These are phyloP conservation scores for Metschnikowia reukaufii DNA, from an alignment of 805 yeast species.

Conservation along the genomic window DNA sequence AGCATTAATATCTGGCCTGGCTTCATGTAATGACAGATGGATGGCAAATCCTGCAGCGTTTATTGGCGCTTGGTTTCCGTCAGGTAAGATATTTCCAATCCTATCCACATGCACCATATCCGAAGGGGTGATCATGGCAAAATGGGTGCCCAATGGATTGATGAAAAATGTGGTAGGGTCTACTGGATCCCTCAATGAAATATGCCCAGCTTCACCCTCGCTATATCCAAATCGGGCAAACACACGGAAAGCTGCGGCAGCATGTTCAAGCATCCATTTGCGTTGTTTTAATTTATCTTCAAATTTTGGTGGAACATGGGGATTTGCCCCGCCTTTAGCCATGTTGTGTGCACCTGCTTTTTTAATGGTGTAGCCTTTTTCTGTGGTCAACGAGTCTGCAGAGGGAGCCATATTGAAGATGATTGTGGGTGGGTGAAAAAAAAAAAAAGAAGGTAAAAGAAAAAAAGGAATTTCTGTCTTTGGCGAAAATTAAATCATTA, in stretches of 20 bases:
- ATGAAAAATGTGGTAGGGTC: slow-evolving; percentile 16
- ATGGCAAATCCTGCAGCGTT: slow-evolving; percentile 17
- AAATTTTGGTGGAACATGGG: slow-evolving; percentile 10
- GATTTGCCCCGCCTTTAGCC: slow-evolving; percentile 13
- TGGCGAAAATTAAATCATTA: too few species aligned
- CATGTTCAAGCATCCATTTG: slow-evolving; percentile 11
- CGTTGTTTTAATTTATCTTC: slow-evolving; percentile 7
- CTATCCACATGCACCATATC: slow-evolving; percentile 13
- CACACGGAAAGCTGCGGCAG: slow-evolving; percentile 12
- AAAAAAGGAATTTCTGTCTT: neutral
- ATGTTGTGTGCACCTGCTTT: slow-evolving; percentile 13
- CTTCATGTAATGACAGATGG: slow-evolving; percentile 11
- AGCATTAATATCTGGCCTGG: slow-evolving; percentile 14
- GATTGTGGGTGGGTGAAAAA: neutral
- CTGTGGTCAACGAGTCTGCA: neutral
- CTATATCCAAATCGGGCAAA: slow-evolving; percentile 14
- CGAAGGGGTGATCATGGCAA: slow-evolving; percentile 11
- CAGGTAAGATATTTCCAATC: slow-evolving; percentile 8
- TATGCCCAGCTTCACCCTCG: slow-evolving; percentile 16
- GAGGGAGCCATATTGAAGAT: neutral
- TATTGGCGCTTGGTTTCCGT: slow-evolving; percentile 14
- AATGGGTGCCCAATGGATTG: slow-evolving; percentile 15
- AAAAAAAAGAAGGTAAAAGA: neutral
- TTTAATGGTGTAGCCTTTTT: slow-evolving; percentile 9
- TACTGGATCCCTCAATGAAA: slow-evolving; percentile 15